These are phyloP conservation scores for Cladosporium sp. DNA, from an alignment of 2,329 filamentous ascomycete genomes.

Conservation along the genomic window DNA sequence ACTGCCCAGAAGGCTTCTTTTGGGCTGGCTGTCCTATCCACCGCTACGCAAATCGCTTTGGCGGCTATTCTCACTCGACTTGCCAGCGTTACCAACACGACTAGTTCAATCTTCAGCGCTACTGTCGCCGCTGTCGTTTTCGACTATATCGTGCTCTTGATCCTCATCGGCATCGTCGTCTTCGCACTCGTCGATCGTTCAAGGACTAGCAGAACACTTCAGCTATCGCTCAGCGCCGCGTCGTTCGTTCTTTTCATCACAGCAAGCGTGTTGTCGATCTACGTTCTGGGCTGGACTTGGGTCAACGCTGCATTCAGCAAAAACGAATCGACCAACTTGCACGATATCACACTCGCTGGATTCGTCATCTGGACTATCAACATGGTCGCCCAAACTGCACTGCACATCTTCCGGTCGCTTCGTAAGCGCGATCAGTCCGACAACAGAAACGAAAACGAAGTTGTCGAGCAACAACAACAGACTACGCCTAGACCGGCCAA, in stretches of 20 bases:
- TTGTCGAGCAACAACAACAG: slow-evolving; percentile 8
- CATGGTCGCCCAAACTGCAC: slow-evolving; percentile 21
- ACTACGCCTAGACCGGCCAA: slow-evolving; percentile 13
- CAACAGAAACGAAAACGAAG: neutral
- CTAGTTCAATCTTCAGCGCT: slow-evolving; percentile 14
- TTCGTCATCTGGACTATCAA: slow-evolving; percentile 25
- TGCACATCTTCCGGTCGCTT: slow-evolving; percentile 24
- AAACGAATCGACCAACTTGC: neutral
- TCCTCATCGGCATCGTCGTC: slow-evolving; percentile 15
- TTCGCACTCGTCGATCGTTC: slow-evolving; percentile 15
- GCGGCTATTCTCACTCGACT: slow-evolving; percentile 19
- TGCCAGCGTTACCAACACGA: slow-evolving; percentile 15
- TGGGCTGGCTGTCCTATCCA: slow-evolving; percentile 17
- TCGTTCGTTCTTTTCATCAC: slow-evolving; percentile 15
- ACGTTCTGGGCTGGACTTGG: slow-evolving; percentile 17
- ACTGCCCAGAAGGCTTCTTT: slow-evolving; percentile 4
- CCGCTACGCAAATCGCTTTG: slow-evolving; percentile 17
- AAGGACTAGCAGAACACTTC: slow-evolving; percentile 14
- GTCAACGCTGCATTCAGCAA: neutral
- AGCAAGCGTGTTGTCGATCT: slow-evolving; percentile 20
- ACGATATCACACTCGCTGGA: slow-evolving; percentile 21
- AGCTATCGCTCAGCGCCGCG: slow-evolving; percentile 9
- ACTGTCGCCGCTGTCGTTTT: slow-evolving; percentile 20
- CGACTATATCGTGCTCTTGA: slow-evolving; percentile 20
- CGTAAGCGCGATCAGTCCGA: slow-evolving; percentile 9